These are phyloP conservation scores for Zygoascus tannicola DNA, from an alignment of 805 yeast species.

Conservation along the genomic window DNA sequence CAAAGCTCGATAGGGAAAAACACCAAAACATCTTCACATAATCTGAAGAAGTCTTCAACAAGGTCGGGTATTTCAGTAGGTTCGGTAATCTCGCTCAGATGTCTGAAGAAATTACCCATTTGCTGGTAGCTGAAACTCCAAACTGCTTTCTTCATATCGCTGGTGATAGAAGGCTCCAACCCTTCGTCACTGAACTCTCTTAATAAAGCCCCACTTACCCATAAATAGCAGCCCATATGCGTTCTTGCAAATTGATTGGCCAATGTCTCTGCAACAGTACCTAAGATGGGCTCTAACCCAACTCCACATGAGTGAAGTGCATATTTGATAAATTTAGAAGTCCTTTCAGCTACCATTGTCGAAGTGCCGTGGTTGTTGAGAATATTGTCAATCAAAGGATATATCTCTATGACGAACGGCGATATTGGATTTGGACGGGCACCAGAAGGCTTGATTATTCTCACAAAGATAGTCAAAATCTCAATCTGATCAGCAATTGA, in stretches of 20 bases:
- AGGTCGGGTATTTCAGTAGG: constrained; percentile 49
- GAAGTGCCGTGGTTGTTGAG: constrained; percentile 50
- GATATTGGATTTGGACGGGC: constrained; percentile 39
- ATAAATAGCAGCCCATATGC: constrained; percentile 71
- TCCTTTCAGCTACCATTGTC: constrained; percentile 61
- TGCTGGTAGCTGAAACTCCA: constrained; percentile 71
- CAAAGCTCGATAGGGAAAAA: constrained; percentile 52
- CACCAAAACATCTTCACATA: constrained; percentile 70
- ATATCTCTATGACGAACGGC: constrained; percentile 43
- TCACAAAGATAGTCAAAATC: constrained; percentile 50
- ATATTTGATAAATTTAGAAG: constrained; percentile 57
- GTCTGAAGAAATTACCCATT: constrained; percentile 45
- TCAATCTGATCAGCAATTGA: constrained; percentile 68
- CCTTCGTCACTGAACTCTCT: constrained; percentile 48
- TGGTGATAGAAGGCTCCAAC: constrained; percentile 33
- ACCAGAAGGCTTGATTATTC: constrained; percentile 35
- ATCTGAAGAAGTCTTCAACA: constrained; percentile 77
- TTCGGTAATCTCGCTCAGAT: constrained; percentile 34
- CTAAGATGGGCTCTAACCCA: constrained; percentile 49
- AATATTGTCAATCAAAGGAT: constrained; percentile 48
- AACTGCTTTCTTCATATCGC: constrained; percentile 46
- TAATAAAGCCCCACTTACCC: constrained; percentile 74
- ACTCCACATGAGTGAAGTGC: constrained; percentile 54
- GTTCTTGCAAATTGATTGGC: constrained; percentile 61
- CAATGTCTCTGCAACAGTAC: constrained; percentile 55